These are phyloP conservation scores for Tetrahymena malaccensis DNA, from an alignment of 73 alveolate genomes.

Conservation along the genomic window DNA sequence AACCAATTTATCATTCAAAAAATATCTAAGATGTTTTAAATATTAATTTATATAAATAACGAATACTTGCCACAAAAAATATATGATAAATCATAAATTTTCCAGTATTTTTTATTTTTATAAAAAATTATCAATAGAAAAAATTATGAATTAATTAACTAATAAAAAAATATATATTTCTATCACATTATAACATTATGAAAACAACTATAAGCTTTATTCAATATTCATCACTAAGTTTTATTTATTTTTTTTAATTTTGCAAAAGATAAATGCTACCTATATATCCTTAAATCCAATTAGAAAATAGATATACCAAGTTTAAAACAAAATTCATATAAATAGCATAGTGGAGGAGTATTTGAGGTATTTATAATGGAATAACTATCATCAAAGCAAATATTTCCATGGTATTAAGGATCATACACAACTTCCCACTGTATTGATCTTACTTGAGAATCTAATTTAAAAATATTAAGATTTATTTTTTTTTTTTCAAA, in stretches of 20 bases:
- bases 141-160: no score
- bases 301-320: neutral
- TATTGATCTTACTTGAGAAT: neutral
- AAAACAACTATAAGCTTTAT: neutral
- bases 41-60: neutral
- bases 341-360: neutral
- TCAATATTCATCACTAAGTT: neutral
- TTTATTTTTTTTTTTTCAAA: no score
- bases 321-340: neutral
- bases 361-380: neutral
- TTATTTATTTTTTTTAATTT: neutral
- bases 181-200: no score
- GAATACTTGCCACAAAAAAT: neutral
- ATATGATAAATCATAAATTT: neutral
- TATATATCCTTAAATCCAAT: neutral
- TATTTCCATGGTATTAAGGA: neutral
- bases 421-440: neutral
- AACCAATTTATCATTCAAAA: no score
- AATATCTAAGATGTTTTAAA: no score
- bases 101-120: neutral
- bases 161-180: no score
- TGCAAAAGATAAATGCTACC: neutral
- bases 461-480: neutral
- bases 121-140: no score
- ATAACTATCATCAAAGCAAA: neutral